A percentile compares a stretch with the other conserved stretches of the same genome.
Evolutionary conservation across 306 rosid species (phyloP).

Genomic region (Crataegus laevigata): DNA sequence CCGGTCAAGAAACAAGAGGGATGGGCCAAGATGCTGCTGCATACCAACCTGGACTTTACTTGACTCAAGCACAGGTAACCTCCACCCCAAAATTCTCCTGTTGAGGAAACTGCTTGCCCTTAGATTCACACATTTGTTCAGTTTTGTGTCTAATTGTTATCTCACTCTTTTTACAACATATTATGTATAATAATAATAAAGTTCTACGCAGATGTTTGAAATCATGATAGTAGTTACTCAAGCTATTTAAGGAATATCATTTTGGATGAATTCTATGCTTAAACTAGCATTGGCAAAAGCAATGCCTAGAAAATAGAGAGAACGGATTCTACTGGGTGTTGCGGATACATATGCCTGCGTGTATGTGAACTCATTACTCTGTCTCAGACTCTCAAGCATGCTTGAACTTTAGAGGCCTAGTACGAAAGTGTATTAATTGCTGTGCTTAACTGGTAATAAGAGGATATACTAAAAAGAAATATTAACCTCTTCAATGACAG

Average conservation of each 20-base stretch:
- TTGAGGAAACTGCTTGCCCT: neutral
- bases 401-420: neutral
- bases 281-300: constrained; percentile 7
- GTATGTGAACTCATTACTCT: neutral
- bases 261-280: neutral
- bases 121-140: neutral
- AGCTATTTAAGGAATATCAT: neutral
- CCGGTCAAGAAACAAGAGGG: constrained; percentile 90
- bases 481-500: neutral
- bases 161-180: neutral
- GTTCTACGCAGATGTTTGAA: neutral
- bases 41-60: constrained; percentile 88
- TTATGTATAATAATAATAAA: neutral
- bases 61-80: constrained; percentile 89
- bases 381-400: neutral
- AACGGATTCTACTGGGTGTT: neutral
- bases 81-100: neutral
- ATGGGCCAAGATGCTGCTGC: constrained; percentile 93
- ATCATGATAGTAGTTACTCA: neutral
- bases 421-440: neutral
- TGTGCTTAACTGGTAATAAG: neutral
- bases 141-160: neutral
- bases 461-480: neutral
- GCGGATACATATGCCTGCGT: neutral
- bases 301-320: constrained; percentile 4